phyloP scores from a whole-genome alignment of 257 asterid genomes.

The Nicotiana noctiflora region DNA sequence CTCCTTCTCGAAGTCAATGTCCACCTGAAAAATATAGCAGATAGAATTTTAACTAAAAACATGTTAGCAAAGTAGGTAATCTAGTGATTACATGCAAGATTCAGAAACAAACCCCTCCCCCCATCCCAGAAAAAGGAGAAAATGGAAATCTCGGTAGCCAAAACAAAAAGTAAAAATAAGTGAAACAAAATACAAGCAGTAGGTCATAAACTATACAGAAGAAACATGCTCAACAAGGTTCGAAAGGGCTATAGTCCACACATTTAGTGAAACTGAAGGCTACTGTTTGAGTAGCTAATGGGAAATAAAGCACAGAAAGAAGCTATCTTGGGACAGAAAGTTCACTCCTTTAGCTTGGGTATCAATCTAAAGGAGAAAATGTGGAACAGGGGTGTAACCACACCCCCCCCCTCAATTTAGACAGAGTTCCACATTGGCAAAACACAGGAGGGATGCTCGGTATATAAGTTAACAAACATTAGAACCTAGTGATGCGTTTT shows the following conservation, averaged over 20 bases:
- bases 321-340: background rate
- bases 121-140: background rate
- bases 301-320: background rate
- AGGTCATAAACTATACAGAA: background rate
- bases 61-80: background rate
- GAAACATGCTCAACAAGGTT: background rate
- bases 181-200: background rate
- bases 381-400: no score
- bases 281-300: background rate
- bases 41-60: background rate
- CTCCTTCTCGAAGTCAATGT: conserved; percentile 83
- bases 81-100: background rate
- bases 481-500: no score
- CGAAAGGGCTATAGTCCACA: background rate
- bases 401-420: no score
- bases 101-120: background rate
- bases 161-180: background rate
- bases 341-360: background rate
- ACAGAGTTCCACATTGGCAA: no score
- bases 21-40: conserved; percentile 42
- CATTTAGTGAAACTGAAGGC: background rate
- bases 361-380: no score
- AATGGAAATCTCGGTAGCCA: background rate
- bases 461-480: no score
- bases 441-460: no score